Conservation (phyloP, 371 early-diverging fungal genomes). For the Capillidium rhysosporum region DNA sequence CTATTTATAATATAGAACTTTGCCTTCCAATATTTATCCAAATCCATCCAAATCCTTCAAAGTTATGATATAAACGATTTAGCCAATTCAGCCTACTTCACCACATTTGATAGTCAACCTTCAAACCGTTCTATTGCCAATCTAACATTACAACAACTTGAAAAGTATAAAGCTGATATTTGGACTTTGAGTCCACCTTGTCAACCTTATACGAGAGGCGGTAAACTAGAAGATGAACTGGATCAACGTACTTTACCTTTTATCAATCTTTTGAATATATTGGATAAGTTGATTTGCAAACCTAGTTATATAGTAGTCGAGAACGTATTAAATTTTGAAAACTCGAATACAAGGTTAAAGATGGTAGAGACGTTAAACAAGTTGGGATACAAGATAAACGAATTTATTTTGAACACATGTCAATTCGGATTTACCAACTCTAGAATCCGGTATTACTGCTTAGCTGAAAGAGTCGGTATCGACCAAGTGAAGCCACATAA, state of each 20-base stretch:
- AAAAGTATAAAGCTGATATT: constrained; percentile 35
- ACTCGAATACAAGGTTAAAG: constrained; percentile 9
- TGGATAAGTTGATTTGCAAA: constrained; percentile 21
- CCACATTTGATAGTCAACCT: constrained; percentile 34
- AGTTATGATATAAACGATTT: constrained; percentile 50
- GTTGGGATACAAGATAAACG: constrained; percentile 39
- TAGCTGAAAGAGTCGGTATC: constrained; percentile 14
- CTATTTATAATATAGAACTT: constrained; percentile 36
- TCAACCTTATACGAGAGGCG: constrained; percentile 61
- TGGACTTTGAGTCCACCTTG: constrained; percentile 77
- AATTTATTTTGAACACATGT: constrained; percentile 36
- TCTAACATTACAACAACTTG: constrained; percentile 30
- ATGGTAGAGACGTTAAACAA: constrained; percentile 28
- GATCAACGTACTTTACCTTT: constrained; percentile 46
- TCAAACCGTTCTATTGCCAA: constrained; percentile 39
- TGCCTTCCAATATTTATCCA: constrained; percentile 29
- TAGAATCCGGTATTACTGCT: constrained; percentile 40
- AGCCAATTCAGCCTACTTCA: constrained; percentile 42
- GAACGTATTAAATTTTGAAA: constrained; percentile 62
- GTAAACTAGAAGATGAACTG: constrained; percentile 33
- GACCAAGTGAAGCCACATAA: too few relatives aligned
- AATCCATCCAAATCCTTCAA: constrained; percentile 23
- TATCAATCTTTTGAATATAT: constrained; percentile 30
- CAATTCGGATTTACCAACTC: constrained; percentile 52
- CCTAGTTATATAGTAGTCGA: constrained; percentile 44